Conservation (phyloP, 2,329 filamentous ascomycete species). For the Emmonsiellopsis sp. region DNA sequence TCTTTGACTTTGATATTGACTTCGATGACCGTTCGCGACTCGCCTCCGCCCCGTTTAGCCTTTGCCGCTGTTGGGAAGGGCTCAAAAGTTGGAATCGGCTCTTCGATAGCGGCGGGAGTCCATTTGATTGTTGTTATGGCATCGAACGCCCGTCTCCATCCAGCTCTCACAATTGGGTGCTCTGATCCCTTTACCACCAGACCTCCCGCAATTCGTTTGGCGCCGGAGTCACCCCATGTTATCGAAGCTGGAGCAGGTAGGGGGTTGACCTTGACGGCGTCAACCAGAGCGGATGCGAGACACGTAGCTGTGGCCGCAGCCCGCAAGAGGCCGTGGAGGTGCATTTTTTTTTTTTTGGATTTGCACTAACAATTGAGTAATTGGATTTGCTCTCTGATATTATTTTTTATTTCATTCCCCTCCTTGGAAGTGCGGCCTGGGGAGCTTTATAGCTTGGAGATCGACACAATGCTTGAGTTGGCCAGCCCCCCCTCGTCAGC, state of each 20-base stretch:
- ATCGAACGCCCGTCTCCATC: conserved; percentile 42
- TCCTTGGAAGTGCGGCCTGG: no score
- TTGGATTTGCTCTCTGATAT: no score
- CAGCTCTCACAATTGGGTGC: conserved; percentile 32
- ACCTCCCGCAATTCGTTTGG: conserved; percentile 31
- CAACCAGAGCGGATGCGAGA: not conserved
- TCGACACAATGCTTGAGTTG: no score
- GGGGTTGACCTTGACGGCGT: conserved; percentile 42
- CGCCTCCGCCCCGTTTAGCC: conserved; percentile 19
- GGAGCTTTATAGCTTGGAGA: no score
- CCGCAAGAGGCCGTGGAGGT: not conserved
- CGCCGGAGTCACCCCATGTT: conserved; percentile 44
- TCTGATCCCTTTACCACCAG: conserved; percentile 31
- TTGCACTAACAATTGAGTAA: not conserved
- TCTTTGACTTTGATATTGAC: conserved; percentile 41
- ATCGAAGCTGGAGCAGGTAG: conserved; percentile 45
- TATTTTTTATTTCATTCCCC: no score
- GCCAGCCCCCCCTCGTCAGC: no score
- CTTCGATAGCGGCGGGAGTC: conserved; percentile 45
- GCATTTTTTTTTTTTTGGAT: not conserved
- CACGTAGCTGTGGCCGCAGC: not conserved
- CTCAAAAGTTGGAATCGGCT: conserved; percentile 41
- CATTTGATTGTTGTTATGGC: conserved; percentile 43
- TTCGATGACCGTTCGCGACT: conserved; percentile 23
- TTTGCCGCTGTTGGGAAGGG: conserved; percentile 39